Conservation (phyloP, 2,329 filamentous ascomycete genomes). For the Rhynchosporium agropyri region DNA sequence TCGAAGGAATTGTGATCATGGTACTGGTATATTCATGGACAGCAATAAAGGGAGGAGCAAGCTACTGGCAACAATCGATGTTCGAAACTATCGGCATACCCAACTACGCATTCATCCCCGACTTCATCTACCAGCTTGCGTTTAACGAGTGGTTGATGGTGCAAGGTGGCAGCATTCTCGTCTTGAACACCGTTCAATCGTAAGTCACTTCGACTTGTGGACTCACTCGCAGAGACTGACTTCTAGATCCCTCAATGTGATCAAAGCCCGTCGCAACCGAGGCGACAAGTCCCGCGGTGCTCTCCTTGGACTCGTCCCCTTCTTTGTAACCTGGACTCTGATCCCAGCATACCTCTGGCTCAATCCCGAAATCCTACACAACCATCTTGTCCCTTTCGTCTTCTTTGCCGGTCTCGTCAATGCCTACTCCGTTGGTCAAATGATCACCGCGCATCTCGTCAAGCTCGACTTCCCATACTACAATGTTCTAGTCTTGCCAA, state of each 20-base stretch:
- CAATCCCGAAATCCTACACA: constrained; percentile 78
- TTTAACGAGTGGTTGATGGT: constrained; percentile 94
- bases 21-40: constrained; percentile 82
- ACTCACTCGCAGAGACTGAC: constrained; percentile 23
- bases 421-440: constrained; percentile 91
- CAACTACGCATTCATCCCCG: constrained; percentile 64
- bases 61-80: constrained; percentile 87
- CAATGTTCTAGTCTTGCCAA: constrained; percentile 80
- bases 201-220: constrained; percentile 25
- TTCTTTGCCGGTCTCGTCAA: constrained; percentile 90
- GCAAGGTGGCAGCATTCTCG: constrained; percentile 78
- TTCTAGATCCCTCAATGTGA: constrained; percentile 74
- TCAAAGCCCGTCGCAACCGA: constrained; percentile 74
- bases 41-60: constrained; percentile 80
- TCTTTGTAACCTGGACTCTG: constrained; percentile 76
- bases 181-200: constrained; percentile 81
- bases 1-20: constrained; percentile 89
- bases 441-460: constrained; percentile 92
- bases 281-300: constrained; percentile 73
- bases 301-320: constrained; percentile 80
- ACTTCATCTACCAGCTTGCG: constrained; percentile 72
- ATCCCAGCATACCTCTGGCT: constrained; percentile 80
- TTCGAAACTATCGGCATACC: constrained; percentile 76
- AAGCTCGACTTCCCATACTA: constrained; percentile 86
- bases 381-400: constrained; percentile 86